phyloP scores from a whole-genome alignment of 768 basidiomycete genomes.

The Strobilomyces dryophilus region DNA sequence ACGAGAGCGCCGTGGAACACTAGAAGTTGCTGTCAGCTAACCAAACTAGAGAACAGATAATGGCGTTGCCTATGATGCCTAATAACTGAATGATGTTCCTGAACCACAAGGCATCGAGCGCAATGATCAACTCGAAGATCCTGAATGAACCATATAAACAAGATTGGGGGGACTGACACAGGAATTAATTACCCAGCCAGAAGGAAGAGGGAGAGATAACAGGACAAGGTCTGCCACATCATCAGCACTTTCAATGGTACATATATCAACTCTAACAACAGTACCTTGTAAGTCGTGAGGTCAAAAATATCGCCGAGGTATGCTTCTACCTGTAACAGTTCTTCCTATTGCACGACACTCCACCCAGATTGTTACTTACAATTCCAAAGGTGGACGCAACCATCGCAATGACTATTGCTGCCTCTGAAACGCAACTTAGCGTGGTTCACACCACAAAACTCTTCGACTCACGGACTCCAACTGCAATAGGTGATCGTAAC shows the following conservation, averaged over 20 bases:
- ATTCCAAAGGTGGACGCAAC: constrained; percentile 65
- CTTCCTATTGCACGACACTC: neutral
- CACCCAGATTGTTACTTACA: constrained; percentile 35
- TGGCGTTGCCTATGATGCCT: constrained; percentile 59
- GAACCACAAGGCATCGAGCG: constrained; percentile 71
- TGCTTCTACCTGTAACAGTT: constrained; percentile 44
- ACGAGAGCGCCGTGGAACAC: constrained; percentile 78
- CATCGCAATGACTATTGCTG: constrained; percentile 68
- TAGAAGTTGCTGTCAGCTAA: constrained; percentile 7
- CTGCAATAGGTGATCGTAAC: constrained; percentile 30
- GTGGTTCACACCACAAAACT: neutral
- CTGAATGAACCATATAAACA: constrained; percentile 35
- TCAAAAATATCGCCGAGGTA: constrained; percentile 18
- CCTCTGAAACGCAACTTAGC: constrained; percentile 47
- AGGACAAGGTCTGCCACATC: constrained; percentile 61
- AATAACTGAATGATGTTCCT: constrained; percentile 77
- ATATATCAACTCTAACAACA: neutral
- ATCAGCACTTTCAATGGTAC: constrained; percentile 10
- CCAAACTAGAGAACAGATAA: neutral
- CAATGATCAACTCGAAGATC: constrained; percentile 75
- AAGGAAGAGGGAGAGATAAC: constrained; percentile 80
- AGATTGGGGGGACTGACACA: neutral
- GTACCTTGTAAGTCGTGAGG: constrained; percentile 48
- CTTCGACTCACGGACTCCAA: constrained; percentile 53
- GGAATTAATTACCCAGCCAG: constrained; percentile 66